Evolutionary conservation across 1,284 basidiomycete genomes (phyloP).

Genomic region (Malassezia yamatoensis): DNA sequence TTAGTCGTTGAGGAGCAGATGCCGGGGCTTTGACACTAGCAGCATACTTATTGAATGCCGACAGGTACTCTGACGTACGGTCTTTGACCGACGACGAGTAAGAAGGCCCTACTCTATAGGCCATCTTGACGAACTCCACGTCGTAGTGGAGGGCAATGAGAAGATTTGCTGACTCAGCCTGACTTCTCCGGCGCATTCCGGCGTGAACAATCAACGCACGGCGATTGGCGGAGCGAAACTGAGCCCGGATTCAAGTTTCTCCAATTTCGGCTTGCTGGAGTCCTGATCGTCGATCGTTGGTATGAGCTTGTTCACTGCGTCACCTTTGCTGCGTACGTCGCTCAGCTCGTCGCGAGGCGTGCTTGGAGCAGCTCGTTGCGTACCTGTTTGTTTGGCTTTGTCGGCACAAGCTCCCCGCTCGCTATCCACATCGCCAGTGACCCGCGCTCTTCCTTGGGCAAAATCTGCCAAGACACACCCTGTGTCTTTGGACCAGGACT

Average conservation of each 20-base stretch:
- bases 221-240: slow-evolving; percentile 10
- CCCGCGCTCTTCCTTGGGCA: slow-evolving; percentile 7
- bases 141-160: neutral
- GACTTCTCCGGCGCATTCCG: too few species aligned
- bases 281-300: neutral
- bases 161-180: slow-evolving; percentile 10
- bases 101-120: slow-evolving; percentile 28
- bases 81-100: slow-evolving; percentile 36
- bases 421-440: slow-evolving; percentile 4
- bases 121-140: slow-evolving; percentile 19
- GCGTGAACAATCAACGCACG: neutral
- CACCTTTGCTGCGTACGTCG: slow-evolving; percentile 10
- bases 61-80: slow-evolving; percentile 39
- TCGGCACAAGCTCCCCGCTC: slow-evolving; percentile 1
- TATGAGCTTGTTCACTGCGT: slow-evolving; percentile 17
- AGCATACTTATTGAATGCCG: slow-evolving; percentile 17
- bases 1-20: slow-evolving; percentile 11
- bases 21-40: slow-evolving; percentile 7
- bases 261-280: too few species aligned
- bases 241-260: neutral
- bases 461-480: slow-evolving; percentile 16
- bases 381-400: neutral
- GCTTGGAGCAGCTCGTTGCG: slow-evolving; percentile 5
- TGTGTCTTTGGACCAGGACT: slow-evolving; percentile 53
- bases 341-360: slow-evolving; percentile 1